A percentile compares a stretch with the other conserved stretches of the same genome.
Conservation (phyloP, 352 stramenopile genomes). For the Phytopythium chamaehyphon region DNA sequence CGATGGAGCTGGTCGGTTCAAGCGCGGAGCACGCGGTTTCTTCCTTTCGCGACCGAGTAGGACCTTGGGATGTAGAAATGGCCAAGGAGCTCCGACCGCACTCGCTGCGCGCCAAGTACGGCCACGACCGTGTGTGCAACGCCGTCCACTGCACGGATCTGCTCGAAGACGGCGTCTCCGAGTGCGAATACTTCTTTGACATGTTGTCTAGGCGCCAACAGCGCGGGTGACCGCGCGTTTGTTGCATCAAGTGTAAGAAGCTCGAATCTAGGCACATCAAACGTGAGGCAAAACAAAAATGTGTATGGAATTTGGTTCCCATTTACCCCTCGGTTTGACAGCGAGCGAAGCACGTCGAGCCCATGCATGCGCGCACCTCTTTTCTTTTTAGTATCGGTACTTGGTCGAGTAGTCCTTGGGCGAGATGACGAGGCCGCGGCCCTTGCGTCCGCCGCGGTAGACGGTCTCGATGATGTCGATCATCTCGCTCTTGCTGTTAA, state of each 20-base stretch:
- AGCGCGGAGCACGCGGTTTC: slow-evolving; percentile 47
- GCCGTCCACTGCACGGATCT: slow-evolving; percentile 94
- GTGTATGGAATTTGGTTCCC: too few species aligned
- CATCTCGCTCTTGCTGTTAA: slow-evolving; percentile 97
- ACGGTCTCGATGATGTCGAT: slow-evolving; percentile 99
- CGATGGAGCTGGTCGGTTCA: slow-evolving; percentile 82
- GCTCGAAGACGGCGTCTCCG: slow-evolving; percentile 83
- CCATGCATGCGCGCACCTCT: neutral
- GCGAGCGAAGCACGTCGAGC: too few species aligned
- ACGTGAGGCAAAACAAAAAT: too few species aligned
- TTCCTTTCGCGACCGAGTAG: slow-evolving; percentile 80
- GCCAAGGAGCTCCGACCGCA: slow-evolving; percentile 89
- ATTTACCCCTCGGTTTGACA: too few species aligned
- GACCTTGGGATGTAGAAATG: slow-evolving; percentile 91
- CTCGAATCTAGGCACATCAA: too few species aligned
- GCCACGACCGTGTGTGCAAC: slow-evolving; percentile 84
- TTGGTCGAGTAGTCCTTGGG: slow-evolving; percentile 99
- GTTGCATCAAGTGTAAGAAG: too few species aligned
- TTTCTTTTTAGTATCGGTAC: slow-evolving; percentile 91
- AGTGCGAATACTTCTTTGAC: slow-evolving; percentile 94
- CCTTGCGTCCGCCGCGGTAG: slow-evolving; percentile 97
- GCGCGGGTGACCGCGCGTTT: slow-evolving; percentile 9
- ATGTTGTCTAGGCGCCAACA: slow-evolving; percentile 79
- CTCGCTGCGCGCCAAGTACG: slow-evolving; percentile 89
- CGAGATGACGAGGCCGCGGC: slow-evolving; percentile 96